These are phyloP conservation scores for Smittium mucronatum DNA, from an alignment of 371 early-diverging fungal species.

Conservation along the genomic window DNA sequence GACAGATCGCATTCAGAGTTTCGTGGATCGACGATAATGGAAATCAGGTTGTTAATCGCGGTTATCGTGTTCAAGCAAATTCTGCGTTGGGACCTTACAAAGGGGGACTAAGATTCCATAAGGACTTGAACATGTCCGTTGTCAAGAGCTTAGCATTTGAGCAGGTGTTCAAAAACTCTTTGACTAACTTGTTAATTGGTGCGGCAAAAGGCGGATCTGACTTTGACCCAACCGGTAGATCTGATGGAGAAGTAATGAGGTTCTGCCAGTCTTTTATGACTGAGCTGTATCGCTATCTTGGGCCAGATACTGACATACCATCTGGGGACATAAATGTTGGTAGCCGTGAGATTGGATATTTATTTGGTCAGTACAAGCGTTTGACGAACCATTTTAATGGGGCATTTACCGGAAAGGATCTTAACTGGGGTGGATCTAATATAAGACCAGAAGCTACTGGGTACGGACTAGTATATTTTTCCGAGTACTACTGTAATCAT, in stretches of 20 bases:
- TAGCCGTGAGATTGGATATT: slow-evolving; percentile 33
- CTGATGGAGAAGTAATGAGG: slow-evolving; percentile 33
- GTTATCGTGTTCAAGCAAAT: slow-evolving; percentile 37
- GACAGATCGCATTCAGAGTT: slow-evolving; percentile 34
- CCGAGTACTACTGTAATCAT: slow-evolving; percentile 32
- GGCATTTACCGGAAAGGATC: slow-evolving; percentile 34
- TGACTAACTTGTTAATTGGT: slow-evolving; percentile 35
- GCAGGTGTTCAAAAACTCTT: slow-evolving; percentile 38
- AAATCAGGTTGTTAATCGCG: slow-evolving; percentile 34
- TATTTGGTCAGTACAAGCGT: slow-evolving; percentile 38
- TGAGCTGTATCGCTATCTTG: slow-evolving; percentile 35
- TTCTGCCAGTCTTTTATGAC: slow-evolving; percentile 37
- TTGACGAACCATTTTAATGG: slow-evolving; percentile 33
- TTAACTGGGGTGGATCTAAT: slow-evolving; percentile 33
- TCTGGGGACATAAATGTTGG: slow-evolving; percentile 37
- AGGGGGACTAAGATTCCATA: slow-evolving; percentile 37
- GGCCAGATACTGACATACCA: slow-evolving; percentile 33
- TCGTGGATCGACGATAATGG: slow-evolving; percentile 35
- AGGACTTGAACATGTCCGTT: slow-evolving; percentile 33
- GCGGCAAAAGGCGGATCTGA: slow-evolving; percentile 35
- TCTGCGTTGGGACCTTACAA: slow-evolving; percentile 37
- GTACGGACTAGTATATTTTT: slow-evolving; percentile 37
- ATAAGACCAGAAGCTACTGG: slow-evolving; percentile 37
- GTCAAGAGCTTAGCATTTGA: slow-evolving; percentile 37
- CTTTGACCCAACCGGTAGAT: slow-evolving; percentile 32